Conservation (phyloP, 371 early-diverging fungal species). For the Mortierella sp. region DNA sequence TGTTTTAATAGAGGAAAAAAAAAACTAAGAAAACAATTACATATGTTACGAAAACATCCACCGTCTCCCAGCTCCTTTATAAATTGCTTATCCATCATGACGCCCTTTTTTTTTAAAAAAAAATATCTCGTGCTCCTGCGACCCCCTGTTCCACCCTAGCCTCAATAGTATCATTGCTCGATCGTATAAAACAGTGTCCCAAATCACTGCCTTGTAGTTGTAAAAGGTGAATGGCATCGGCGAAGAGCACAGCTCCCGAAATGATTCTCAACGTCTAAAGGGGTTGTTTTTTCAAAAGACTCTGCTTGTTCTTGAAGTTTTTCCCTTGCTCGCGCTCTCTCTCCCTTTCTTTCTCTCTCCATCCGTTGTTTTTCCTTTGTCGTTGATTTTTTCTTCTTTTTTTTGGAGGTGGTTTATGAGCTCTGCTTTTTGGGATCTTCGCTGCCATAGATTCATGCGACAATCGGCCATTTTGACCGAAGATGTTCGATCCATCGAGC, state of each 20-base stretch:
- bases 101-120: too few relatives aligned
- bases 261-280: background rate
- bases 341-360: background rate
- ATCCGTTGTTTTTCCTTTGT: background rate
- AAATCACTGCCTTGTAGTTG: constrained; percentile 10
- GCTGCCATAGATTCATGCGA: constrained; percentile 56
- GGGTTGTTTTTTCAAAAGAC: background rate
- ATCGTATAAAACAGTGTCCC: constrained; percentile 14
- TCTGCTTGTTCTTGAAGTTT: background rate
- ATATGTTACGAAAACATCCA: too few relatives aligned
- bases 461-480: constrained; percentile 57
- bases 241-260: constrained; percentile 13
- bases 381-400: too few relatives aligned
- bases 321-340: background rate
- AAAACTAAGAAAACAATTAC: constrained; percentile 1
- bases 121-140: background rate
- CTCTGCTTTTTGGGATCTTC: constrained; percentile 42
- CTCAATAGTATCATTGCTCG: background rate
- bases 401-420: too few relatives aligned
- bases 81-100: too few relatives aligned
- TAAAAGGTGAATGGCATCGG: constrained; percentile 7
- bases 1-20: background rate
- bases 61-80: too few relatives aligned
- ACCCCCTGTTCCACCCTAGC: background rate
- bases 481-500: constrained; percentile 58